Conservation (phyloP, 768 basidiomycete genomes). For the Tricholoma bakamatsutake region DNA sequence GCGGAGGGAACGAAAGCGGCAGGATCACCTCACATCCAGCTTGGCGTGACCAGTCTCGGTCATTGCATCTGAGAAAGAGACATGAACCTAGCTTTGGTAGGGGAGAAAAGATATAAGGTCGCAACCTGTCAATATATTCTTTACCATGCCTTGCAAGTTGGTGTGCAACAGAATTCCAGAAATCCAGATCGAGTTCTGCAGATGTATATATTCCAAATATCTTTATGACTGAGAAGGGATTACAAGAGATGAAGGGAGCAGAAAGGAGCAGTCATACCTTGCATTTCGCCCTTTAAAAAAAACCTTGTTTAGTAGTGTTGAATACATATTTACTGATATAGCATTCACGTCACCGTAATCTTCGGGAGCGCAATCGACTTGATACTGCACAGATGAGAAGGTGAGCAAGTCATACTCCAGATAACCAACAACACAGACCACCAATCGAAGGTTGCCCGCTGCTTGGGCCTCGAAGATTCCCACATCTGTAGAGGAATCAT, state of each 20-base stretch:
- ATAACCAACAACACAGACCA: background rate
- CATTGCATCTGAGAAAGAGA: background rate
- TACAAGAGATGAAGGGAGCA: background rate
- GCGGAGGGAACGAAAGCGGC: background rate
- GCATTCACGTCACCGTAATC: slow-evolving; percentile 21
- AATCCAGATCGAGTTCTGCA: slow-evolving; percentile 29
- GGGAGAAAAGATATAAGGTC: background rate
- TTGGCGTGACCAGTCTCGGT: background rate
- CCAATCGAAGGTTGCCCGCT: slow-evolving; percentile 41
- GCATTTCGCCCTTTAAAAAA: background rate
- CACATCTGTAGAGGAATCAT: slow-evolving; percentile 9
- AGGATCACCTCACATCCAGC: background rate
- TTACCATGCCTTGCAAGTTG: slow-evolving; percentile 27
- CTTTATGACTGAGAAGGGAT: slow-evolving; percentile 20
- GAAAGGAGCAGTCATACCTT: background rate
- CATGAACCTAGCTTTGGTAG: background rate
- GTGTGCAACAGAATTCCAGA: slow-evolving; percentile 33
- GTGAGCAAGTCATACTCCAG: background rate
- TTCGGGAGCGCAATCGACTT: slow-evolving; percentile 40
- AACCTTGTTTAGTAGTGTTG: background rate
- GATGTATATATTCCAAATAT: slow-evolving; percentile 35
- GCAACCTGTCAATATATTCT: background rate
- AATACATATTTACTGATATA: background rate
- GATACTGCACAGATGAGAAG: slow-evolving; percentile 30
- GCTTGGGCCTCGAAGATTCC: slow-evolving; percentile 26